These are phyloP conservation scores for Boeremia exigua DNA, from an alignment of 2,329 filamentous ascomycete genomes.

Conservation along the genomic window DNA sequence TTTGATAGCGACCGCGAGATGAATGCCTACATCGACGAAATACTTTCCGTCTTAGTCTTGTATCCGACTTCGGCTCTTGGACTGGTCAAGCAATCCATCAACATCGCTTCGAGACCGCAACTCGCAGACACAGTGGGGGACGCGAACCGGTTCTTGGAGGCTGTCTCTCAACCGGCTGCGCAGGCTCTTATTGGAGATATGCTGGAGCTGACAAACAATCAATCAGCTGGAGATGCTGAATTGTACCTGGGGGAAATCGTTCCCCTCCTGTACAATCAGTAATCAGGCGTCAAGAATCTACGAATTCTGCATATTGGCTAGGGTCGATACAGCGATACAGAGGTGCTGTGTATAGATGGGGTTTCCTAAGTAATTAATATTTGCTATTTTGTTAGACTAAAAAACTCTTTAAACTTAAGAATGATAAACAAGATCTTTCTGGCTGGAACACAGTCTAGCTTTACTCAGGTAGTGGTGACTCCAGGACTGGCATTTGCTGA, in stretches of 20 bases:
- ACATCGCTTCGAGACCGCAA: neutral
- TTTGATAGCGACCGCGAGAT: constrained; percentile 6
- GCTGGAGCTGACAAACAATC: neutral
- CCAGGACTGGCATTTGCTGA: too few species aligned
- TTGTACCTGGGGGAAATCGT: constrained; percentile 1
- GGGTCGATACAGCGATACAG: too few species aligned
- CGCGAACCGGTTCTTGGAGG: constrained; percentile 1
- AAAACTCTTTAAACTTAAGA: too few species aligned
- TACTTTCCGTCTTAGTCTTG: neutral
- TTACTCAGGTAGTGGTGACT: too few species aligned
- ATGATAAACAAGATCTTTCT: too few species aligned
- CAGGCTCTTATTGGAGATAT: neutral
- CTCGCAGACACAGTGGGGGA: neutral
- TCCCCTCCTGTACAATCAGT: neutral
- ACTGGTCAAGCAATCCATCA: constrained; percentile 6
- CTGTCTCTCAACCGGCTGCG: neutral
- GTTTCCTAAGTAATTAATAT: too few species aligned
- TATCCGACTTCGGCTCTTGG: constrained; percentile 2
- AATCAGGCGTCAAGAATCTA: neutral
- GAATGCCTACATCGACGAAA: constrained; percentile 5
- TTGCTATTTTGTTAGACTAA: too few species aligned
- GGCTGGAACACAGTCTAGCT: too few species aligned
- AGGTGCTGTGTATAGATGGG: too few species aligned
- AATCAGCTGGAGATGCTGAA: neutral
- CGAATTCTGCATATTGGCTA: too few species aligned